phyloP scores from a whole-genome alignment of 441 rosid species.

The Gossypium trilobum region DNA sequence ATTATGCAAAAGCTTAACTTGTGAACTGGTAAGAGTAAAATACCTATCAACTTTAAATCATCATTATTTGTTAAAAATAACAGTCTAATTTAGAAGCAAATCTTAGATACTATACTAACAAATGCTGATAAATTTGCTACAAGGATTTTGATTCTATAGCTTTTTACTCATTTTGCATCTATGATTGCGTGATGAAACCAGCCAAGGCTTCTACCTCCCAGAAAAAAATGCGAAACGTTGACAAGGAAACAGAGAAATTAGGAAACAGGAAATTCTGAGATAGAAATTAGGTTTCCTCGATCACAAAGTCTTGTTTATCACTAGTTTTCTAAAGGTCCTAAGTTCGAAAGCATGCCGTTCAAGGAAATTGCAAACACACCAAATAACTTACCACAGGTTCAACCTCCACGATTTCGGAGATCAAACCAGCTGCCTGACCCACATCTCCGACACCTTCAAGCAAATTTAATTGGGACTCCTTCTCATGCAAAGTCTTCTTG shows the following conservation, averaged over 20 bases:
- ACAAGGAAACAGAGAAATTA: background rate
- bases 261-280: background rate
- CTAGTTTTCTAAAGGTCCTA: background rate
- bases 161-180: background rate
- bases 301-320: background rate
- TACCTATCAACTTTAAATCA: background rate
- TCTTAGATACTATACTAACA: background rate
- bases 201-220: background rate
- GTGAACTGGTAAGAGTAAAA: background rate
- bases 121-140: background rate
- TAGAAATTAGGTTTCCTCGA: background rate
- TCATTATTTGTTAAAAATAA: background rate
- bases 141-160: background rate
- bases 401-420: slow-evolving; percentile 71
- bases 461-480: slow-evolving; percentile 53
- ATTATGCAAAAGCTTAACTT: background rate
- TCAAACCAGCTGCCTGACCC: slow-evolving; percentile 25
- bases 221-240: background rate
- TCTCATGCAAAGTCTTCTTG: slow-evolving; percentile 57
- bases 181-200: background rate
- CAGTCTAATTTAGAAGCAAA: background rate
- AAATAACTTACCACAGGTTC: slow-evolving; percentile 74
- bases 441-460: slow-evolving; percentile 41
- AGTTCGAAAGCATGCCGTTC: background rate
- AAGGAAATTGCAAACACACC: background rate